A percentile compares a stretch with the other conserved stretches of the same genome.
Conservation (phyloP, 495 filamentous ascomycete species). For the Penicillium mononematosum region DNA sequence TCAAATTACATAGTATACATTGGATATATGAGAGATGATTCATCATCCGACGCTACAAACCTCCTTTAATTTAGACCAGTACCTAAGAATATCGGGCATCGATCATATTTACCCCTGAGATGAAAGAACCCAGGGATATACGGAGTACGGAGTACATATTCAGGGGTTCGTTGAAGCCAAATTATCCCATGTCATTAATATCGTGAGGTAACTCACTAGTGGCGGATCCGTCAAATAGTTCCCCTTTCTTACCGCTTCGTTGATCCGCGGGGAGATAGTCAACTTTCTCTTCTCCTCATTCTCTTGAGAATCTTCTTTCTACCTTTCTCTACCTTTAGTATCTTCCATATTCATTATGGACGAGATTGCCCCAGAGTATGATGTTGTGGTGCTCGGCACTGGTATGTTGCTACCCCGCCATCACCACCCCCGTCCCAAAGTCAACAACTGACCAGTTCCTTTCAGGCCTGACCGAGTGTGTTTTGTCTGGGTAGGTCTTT, state of each 20-base stretch:
- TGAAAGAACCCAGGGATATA: neutral
- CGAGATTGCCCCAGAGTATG: slow-evolving; percentile 95
- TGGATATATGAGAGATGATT: neutral
- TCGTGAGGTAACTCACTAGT: slow-evolving; percentile 28
- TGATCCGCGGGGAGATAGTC: slow-evolving; percentile 33
- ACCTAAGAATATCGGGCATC: neutral
- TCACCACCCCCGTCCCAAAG: slow-evolving; percentile 12
- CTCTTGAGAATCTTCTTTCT: slow-evolving; percentile 12
- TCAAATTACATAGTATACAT: slow-evolving; percentile 8
- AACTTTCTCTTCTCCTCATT: slow-evolving; percentile 23
- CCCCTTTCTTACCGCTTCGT: slow-evolving; percentile 34
- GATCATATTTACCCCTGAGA: slow-evolving; percentile 7
- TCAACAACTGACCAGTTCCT: slow-evolving; percentile 33
- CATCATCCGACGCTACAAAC: neutral
- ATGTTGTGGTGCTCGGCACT: slow-evolving; percentile 97
- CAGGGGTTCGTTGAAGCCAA: slow-evolving; percentile 5
- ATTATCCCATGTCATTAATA: slow-evolving; percentile 3
- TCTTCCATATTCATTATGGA: slow-evolving; percentile 62
- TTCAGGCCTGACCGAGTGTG: slow-evolving; percentile 93
- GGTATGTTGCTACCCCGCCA: slow-evolving; percentile 59
- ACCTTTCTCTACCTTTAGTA: slow-evolving; percentile 8
- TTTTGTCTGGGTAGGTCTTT: slow-evolving; percentile 80
- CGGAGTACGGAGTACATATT: too few relatives aligned
- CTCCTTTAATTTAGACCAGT: neutral
- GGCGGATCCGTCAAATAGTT: slow-evolving; percentile 35